A percentile compares a stretch with the other conserved stretches of the same genome.
Evolutionary conservation across 768 basidiomycete species (phyloP).

Genomic region (Lactarius hengduanensis): DNA sequence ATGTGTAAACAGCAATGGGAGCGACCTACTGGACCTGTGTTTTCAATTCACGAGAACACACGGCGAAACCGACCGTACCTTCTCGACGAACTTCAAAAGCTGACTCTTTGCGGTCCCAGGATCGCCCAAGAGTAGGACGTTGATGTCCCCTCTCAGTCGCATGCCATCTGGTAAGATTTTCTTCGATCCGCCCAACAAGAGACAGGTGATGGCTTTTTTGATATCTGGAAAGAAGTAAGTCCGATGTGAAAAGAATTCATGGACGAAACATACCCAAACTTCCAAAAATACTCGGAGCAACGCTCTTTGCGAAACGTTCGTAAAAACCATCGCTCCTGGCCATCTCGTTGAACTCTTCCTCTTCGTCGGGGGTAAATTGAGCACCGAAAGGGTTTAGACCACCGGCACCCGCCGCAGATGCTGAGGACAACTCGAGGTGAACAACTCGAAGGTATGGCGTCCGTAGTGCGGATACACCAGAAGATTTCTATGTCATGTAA

Average conservation of each 20-base stretch:
- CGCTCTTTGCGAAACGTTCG: constrained; percentile 89
- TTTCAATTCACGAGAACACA: neutral
- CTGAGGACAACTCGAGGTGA: constrained; percentile 87
- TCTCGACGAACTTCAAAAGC: constrained; percentile 97
- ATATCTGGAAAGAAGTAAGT: constrained; percentile 62
- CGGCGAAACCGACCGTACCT: constrained; percentile 43
- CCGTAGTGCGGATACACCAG: constrained; percentile 85
- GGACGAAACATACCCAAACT: constrained; percentile 62
- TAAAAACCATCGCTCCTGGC: constrained; percentile 86
- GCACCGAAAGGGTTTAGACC: constrained; percentile 82
- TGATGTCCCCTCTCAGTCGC: constrained; percentile 96
- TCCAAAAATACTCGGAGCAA: constrained; percentile 96
- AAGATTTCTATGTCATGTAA: constrained; percentile 54
- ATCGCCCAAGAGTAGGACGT: constrained; percentile 93
- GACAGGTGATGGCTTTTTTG: constrained; percentile 94
- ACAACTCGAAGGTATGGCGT: constrained; percentile 93
- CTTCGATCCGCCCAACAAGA: constrained; percentile 97
- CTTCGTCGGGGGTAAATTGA: constrained; percentile 92
- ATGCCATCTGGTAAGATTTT: constrained; percentile 97
- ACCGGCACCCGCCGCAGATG: constrained; percentile 63
- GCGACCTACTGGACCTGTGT: constrained; percentile 60
- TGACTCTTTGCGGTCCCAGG: constrained; percentile 99
- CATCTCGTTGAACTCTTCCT: constrained; percentile 94
- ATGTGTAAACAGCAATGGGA: constrained; percentile 97
- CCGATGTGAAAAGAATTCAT: neutral